Evolutionary conservation across 208 protist species (phyloP), one percentile per base, ranked within the genome.

Genomic region (Phytomonas francai): DNA sequence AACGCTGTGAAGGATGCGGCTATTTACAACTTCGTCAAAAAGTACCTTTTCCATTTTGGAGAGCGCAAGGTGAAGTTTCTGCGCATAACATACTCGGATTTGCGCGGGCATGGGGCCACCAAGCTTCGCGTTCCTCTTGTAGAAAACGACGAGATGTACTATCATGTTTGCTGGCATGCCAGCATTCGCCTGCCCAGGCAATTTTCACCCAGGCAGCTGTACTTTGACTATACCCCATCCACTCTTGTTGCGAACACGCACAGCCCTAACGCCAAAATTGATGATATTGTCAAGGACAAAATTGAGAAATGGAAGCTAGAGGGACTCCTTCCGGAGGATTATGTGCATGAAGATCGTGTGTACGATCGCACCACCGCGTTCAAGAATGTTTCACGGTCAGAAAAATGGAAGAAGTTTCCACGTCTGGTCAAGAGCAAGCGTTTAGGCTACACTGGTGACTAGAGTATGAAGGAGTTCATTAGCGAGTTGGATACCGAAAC

Each of bases 241-340:
- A 75, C 83, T 9, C 45, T 91, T 9, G 72, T 73, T 34, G 59
- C 71, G 33, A 74, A 76, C 54, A 65, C 70, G 32, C 81, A 92
- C 67, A 85, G 79, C 59, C 56, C 84, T 22, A 92, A 91, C 56
- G 80, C 84, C 6, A 93, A 93, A 78, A 87, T 96, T 68, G 88
- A 96, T 16, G 88, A 91, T 59, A 93, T 96, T 69, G 85, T 96
- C 22, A 92, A 96, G 81, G 86, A 96, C 28, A 93, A 94, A 73
- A 93, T 96, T 70, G 84, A 94, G 32, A 89, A 91, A 72, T 96
- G 91, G 91, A 96, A 96, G 77, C 63, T 79, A 31, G 91, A 96
- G 68, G 91, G 91, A 16, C 67, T 94, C 62, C 70, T 96, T 39
- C 91, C 91, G 0, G 82, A 91, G 59, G 91, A 96, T 67, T 96